phyloP scores from a whole-genome alignment of 2,329 filamentous ascomycete genomes.

The Talaromyces piceae region DNA sequence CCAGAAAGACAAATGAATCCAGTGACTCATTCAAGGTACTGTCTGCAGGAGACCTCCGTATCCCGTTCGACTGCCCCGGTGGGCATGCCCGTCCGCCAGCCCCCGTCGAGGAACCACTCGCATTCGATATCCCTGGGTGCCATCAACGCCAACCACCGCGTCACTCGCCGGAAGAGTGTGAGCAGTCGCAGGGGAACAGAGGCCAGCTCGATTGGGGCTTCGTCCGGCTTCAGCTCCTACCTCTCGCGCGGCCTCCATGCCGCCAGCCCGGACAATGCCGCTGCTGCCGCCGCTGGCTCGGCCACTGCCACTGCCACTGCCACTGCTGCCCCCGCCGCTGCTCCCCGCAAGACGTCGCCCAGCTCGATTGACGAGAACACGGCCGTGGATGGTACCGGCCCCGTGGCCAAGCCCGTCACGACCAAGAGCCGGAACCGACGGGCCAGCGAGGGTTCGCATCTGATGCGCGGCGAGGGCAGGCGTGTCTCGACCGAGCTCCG shows the following conservation, averaged over 20 bases:
- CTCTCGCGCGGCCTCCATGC: constrained; percentile 34
- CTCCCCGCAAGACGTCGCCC: constrained; percentile 33
- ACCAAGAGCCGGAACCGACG: constrained; percentile 52
- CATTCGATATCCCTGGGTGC: constrained; percentile 72
- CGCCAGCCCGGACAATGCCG: constrained; percentile 20
- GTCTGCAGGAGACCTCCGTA: constrained; percentile 39
- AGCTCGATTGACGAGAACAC: constrained; percentile 24
- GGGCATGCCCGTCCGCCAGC: constrained; percentile 52
- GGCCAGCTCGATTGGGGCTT: constrained; percentile 50
- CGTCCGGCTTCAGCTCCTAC: constrained; percentile 32
- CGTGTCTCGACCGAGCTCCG: constrained; percentile 80
- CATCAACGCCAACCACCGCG: constrained; percentile 73
- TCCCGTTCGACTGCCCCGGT: constrained; percentile 61
- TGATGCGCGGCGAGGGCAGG: constrained; percentile 69
- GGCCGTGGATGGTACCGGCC: constrained; percentile 41
- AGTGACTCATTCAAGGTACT: neutral
- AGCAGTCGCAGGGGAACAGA: constrained; percentile 54
- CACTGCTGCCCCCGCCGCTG: constrained; percentile 12
- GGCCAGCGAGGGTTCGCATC: constrained; percentile 78
- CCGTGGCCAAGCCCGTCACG: constrained; percentile 39
- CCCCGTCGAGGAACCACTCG: constrained; percentile 66
- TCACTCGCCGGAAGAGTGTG: constrained; percentile 93
- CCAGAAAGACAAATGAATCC: neutral
- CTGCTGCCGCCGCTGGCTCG: constrained; percentile 12
- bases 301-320: too few relatives aligned